phyloP scores from a whole-genome alignment of 306 rosid genomes.

The Vigna trinervia region DNA sequence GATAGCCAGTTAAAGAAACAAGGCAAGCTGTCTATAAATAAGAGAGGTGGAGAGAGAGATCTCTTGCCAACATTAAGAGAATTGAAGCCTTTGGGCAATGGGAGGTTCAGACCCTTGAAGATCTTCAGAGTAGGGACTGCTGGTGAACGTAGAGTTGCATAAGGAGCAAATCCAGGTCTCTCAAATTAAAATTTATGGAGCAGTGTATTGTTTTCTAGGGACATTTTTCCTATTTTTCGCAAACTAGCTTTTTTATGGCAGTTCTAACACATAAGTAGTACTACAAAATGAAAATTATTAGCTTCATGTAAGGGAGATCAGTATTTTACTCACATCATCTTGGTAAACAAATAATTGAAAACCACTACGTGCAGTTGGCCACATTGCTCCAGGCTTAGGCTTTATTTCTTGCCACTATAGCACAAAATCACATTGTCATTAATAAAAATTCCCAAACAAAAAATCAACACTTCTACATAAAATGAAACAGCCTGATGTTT shows the following conservation, averaged over 20 bases:
- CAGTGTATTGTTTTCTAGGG: neutral
- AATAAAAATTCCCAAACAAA: slow-evolving; percentile 12
- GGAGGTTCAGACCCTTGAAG: neutral
- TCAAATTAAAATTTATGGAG: neutral
- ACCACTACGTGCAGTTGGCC: slow-evolving; percentile 98
- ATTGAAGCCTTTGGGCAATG: slow-evolving; percentile 4
- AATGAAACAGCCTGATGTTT: slow-evolving; percentile 14
- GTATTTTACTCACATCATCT: slow-evolving; percentile 78
- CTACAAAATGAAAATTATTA: slow-evolving; percentile 22
- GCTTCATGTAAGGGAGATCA: slow-evolving; percentile 33
- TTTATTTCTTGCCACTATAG: slow-evolving; percentile 97
- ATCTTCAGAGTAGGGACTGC: neutral
- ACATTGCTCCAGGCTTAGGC: slow-evolving; percentile 93
- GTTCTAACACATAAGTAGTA: slow-evolving; percentile 5
- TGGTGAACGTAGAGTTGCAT: neutral
- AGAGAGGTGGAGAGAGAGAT: neutral
- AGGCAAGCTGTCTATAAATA: neutral
- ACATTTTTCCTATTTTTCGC: neutral
- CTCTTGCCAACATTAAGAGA: neutral
- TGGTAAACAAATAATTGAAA: slow-evolving; percentile 91
- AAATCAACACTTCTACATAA: slow-evolving; percentile 33
- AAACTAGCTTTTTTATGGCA: neutral
- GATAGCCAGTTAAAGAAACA: neutral
- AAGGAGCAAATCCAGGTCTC: neutral
- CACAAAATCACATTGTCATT: slow-evolving; percentile 42